A percentile compares a stretch with the other conserved stretches of the same genome.
phyloP scores from a whole-genome alignment of 2,329 filamentous ascomycete genomes.

The Clonostachys chloroleuca region DNA sequence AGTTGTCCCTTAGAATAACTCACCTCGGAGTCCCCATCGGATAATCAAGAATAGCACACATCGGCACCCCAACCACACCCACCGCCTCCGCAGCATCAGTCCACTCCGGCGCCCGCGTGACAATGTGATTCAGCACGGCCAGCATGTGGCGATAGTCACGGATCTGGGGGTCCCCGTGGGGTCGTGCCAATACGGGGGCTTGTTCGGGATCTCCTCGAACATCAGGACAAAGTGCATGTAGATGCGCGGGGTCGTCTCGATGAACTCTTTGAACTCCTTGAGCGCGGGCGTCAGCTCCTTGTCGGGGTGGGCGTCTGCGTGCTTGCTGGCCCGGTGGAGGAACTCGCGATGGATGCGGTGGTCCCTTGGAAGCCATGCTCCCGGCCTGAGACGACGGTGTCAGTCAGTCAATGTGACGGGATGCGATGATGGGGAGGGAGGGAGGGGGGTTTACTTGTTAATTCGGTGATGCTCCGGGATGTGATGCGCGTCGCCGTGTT shows the following conservation, averaged over 20 bases:
- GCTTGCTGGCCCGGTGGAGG: conserved; percentile 50
- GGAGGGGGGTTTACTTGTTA: conserved; percentile 29
- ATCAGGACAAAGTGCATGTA: conserved; percentile 65
- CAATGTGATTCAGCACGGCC: conserved; percentile 57
- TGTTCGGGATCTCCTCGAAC: conserved; percentile 63
- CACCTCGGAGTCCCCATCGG: conserved; percentile 50
- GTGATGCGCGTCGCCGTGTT: conserved; percentile 44
- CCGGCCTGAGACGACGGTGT: conserved; percentile 27
- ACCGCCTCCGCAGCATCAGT: conserved; percentile 44
- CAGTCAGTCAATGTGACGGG: not conserved
- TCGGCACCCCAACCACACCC: conserved; percentile 49
- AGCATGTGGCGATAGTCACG: conserved; percentile 65
- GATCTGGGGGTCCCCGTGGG: conserved; percentile 60
- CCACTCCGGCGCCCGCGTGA: conserved; percentile 46
- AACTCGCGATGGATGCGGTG: conserved; percentile 58
- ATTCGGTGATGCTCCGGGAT: conserved; percentile 43
- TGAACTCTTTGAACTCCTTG: conserved; percentile 60
- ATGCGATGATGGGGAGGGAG: not conserved
- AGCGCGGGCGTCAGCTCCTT: conserved; percentile 54
- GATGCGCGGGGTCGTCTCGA: conserved; percentile 58
- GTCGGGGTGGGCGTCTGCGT: conserved; percentile 44
- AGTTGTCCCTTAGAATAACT: conserved; percentile 5
- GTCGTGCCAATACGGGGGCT: conserved; percentile 55
- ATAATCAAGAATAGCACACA: conserved; percentile 49
- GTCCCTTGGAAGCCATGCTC: conserved; percentile 61